Evolutionary conservation across 176 grass and related monocot genomes (phyloP).

Genomic region (Olyra latifolia): DNA sequence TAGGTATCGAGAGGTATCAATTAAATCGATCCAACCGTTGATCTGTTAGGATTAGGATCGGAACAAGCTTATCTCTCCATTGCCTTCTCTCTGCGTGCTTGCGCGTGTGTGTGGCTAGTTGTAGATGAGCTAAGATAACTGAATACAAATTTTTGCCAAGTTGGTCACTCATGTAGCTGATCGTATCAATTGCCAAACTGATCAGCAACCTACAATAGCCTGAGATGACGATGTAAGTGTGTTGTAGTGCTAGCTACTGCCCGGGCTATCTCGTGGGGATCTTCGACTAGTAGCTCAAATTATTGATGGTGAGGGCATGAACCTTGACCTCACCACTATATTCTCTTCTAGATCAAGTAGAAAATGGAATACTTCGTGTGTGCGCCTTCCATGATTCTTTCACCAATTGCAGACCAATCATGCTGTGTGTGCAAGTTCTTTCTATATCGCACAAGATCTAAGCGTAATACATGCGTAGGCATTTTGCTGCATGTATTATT

Average conservation of each 20-base stretch:
- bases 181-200: slow-evolving; percentile 8
- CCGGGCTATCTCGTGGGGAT: slow-evolving; percentile 28
- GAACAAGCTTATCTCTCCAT: no score
- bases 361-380: slow-evolving; percentile 41
- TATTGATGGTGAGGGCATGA: slow-evolving; percentile 43
- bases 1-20: no score
- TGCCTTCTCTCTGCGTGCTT: no score
- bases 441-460: slow-evolving; percentile 12
- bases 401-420: slow-evolving; percentile 29
- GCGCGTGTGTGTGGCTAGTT: no score
- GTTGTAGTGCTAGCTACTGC: slow-evolving; percentile 11
- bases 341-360: slow-evolving; percentile 48
- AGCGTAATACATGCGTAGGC: slow-evolving; percentile 14
- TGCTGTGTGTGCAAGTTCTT: slow-evolving; percentile 27
- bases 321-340: slow-evolving; percentile 50
- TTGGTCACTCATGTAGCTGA: neutral
- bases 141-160: slow-evolving; percentile 15
- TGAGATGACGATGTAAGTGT: slow-evolving; percentile 33
- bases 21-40: no score
- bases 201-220: slow-evolving; percentile 10
- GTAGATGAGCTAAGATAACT: neutral
- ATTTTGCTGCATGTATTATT: neutral
- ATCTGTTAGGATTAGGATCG: no score
- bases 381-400: slow-evolving; percentile 39
- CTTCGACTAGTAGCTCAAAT: slow-evolving; percentile 42